Percentiles rank a stretch among this genome's conserved stretches.
Evolutionary conservation across 305 asterid species (phyloP).

Genomic region (Fraxinus ornus): DNA sequence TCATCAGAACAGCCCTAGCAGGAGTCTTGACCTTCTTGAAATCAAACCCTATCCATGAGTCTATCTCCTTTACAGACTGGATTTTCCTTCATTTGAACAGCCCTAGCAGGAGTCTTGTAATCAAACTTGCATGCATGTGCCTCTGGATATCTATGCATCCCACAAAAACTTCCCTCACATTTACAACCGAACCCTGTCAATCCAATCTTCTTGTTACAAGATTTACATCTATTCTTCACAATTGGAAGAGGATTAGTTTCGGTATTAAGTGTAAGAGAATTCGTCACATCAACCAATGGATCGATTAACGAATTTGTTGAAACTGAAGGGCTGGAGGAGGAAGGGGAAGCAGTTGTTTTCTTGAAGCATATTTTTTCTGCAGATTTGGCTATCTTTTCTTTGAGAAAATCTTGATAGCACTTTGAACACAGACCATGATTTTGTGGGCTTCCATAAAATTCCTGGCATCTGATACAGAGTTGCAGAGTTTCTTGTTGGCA

Average conservation of each 20-base stretch:
- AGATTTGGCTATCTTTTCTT: background rate
- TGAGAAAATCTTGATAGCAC: slow-evolving; percentile 4
- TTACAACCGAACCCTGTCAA: slow-evolving; percentile 31
- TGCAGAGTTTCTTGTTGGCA: background rate
- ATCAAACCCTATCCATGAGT: slow-evolving; percentile 23
- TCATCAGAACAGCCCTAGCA: slow-evolving; percentile 18
- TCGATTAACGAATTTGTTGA: background rate
- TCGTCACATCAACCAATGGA: background rate
- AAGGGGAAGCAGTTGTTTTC: background rate
- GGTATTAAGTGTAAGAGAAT: background rate
- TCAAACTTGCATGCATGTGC: slow-evolving; percentile 33
- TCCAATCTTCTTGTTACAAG: slow-evolving; percentile 35
- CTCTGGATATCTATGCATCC: slow-evolving; percentile 32
- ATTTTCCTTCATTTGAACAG: slow-evolving; percentile 24
- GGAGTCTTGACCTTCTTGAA: slow-evolving; percentile 13
- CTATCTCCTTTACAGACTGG: slow-evolving; percentile 30
- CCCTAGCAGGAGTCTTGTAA: slow-evolving; percentile 29
- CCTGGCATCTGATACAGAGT: slow-evolving; percentile 24
- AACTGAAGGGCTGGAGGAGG: background rate
- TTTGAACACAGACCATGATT: slow-evolving; percentile 16
- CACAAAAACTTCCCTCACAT: slow-evolving; percentile 36
- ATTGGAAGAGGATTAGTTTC: background rate
- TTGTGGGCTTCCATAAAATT: slow-evolving; percentile 16
- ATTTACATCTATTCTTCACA: slow-evolving; percentile 21
- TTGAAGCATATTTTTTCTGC: background rate